These are phyloP conservation scores for Sporormia fimetaria DNA, from an alignment of 495 filamentous ascomycete species.

Conservation along the genomic window DNA sequence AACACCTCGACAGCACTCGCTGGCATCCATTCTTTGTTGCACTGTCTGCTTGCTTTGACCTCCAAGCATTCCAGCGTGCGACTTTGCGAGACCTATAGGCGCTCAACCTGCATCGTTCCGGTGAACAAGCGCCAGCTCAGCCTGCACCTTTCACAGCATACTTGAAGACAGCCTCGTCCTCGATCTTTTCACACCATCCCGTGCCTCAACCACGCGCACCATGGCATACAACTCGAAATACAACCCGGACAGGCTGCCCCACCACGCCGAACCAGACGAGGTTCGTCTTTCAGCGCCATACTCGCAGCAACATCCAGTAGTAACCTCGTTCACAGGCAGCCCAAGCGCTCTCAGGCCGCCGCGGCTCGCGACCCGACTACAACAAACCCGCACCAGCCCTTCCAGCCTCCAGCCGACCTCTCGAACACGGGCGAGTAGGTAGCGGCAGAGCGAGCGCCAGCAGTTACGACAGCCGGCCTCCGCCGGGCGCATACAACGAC, in stretches of 20 bases:
- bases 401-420: constrained; percentile 23
- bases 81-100: no score
- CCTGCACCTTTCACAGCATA: neutral
- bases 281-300: constrained; percentile 36
- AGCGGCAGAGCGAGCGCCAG: constrained; percentile 15
- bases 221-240: constrained; percentile 94
- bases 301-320: neutral
- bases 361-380: constrained; percentile 28
- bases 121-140: no score
- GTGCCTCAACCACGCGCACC: constrained; percentile 7
- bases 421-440: no score
- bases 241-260: constrained; percentile 95
- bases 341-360: constrained; percentile 11
- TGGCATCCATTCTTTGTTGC: no score
- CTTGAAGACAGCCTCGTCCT: neutral
- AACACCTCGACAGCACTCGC: no score
- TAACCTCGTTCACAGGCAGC: constrained; percentile 16
- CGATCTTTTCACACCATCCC: neutral
- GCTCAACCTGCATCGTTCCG: no score
- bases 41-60: no score
- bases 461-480: constrained; percentile 24
- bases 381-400: constrained; percentile 28
- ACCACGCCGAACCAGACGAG: constrained; percentile 93
- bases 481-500: constrained; percentile 22
- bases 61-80: no score